Evolutionary conservation across 306 rosid genomes (phyloP).

Genomic region (Cicer judaicum): DNA sequence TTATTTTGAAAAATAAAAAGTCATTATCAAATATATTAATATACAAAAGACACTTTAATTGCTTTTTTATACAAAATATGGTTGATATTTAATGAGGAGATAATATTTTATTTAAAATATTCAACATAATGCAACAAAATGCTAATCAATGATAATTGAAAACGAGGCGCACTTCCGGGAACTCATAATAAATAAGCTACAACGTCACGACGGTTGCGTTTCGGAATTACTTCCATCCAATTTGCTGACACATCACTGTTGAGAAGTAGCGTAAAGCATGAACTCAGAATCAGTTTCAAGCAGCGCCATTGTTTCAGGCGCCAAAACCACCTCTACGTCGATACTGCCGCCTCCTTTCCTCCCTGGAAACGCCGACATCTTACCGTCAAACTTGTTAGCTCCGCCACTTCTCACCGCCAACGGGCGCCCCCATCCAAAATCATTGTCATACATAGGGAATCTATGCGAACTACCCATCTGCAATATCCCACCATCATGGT

Average conservation of each 20-base stretch:
- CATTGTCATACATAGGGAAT: constrained; percentile 89
- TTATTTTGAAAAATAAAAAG: too few species aligned
- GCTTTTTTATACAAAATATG: too few species aligned
- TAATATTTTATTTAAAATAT: too few species aligned
- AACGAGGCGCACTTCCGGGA: too few species aligned
- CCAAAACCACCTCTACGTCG: constrained; percentile 80
- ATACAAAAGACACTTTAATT: too few species aligned
- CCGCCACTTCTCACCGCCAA: constrained; percentile 74
- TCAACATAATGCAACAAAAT: too few species aligned
- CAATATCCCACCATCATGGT: constrained; percentile 74
- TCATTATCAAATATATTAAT: too few species aligned
- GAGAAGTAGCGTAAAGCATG: constrained; percentile 64
- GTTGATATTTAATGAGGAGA: too few species aligned
- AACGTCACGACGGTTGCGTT: too few species aligned
- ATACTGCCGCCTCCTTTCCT: constrained; percentile 64
- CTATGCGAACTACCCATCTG: constrained; percentile 92
- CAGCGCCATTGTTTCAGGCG: constrained; percentile 67
- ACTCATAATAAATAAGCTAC: too few species aligned
- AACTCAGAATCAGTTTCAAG: constrained; percentile 76
- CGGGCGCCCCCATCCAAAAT: constrained; percentile 93
- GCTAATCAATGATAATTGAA: too few species aligned
- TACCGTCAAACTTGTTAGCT: constrained; percentile 87
- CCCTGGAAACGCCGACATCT: constrained; percentile 83
- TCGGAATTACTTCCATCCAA: too few species aligned
- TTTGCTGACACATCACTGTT: not conserved